Evolutionary conservation across 345 rosid genomes (phyloP), one percentile per base, ranked within the genome.

Genomic region (Melastoma malabathricum): DNA sequence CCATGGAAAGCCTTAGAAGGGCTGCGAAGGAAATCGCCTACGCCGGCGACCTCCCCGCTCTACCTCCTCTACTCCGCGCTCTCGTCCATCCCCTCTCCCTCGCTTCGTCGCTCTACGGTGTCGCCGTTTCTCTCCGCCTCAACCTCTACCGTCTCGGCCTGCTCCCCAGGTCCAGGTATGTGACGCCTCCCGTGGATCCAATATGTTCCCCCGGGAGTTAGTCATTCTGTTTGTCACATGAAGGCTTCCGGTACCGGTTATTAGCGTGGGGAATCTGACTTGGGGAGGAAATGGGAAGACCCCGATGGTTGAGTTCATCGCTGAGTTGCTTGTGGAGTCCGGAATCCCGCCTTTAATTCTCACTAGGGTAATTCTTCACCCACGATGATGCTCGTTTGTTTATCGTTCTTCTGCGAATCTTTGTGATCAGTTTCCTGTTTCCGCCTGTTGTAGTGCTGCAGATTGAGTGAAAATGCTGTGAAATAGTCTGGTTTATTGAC

Each of bases 241-340:
- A 74, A 87, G 97, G 68, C 61, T 84, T 64, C 84, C 84, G 0
- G 75, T 88, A 62, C 92, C 92, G 34, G 94, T 84, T 63, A 88
- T 82, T 60, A 82, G 97, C 55, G 88, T 84, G 13, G 97, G 94
- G 55, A 88, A 88, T 67, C 64, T 88, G 66, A 84, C 84, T 9
- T 88, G 97, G 97, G 94, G 94, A 68, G 94, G 92, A 51, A 82
- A 78, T 51, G 94, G 97, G 55, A 88, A 88, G 81, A 88, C 94
- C n/a, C 92, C 97, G 10, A 84, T 84, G 97, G 92, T 75, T 52
- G 86, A 84, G 66, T 76, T 68, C 73, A 69, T 84, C 55, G 75
- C 89, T 1, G 64, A 48, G 10, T 54, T 25, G 18, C 65, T 82
- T 44, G 72, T 75, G 58, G 68, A 72, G 69, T 78, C 63, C 51